Evolutionary conservation across 768 basidiomycete species (phyloP).

Genomic region (Russula earlei): DNA sequence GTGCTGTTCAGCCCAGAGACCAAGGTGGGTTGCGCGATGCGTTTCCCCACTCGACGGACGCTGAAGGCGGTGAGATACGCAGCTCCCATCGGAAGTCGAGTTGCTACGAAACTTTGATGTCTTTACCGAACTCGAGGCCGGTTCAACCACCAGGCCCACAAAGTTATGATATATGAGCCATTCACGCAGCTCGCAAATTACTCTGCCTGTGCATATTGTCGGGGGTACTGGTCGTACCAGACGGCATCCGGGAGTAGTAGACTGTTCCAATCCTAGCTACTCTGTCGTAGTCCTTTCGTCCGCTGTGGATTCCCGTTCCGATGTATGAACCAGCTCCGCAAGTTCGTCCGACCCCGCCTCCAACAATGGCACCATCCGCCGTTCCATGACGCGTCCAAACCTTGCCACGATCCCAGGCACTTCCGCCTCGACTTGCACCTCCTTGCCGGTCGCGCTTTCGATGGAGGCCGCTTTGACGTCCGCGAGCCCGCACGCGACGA

Average conservation of each 20-base stretch:
- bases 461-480: slow-evolving; percentile 75
- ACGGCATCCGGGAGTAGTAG: neutral
- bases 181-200: slow-evolving; percentile 5
- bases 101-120: slow-evolving; percentile 60
- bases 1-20: slow-evolving; percentile 36
- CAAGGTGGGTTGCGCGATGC: slow-evolving; percentile 34
- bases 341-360: slow-evolving; percentile 21
- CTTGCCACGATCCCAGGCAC: slow-evolving; percentile 35
- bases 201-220: too few species aligned
- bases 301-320: slow-evolving; percentile 21
- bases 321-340: slow-evolving; percentile 20
- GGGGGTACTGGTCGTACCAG: neutral
- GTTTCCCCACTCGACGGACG: neutral
- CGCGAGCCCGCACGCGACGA: slow-evolving; percentile 85
- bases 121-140: slow-evolving; percentile 37
- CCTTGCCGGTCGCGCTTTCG: slow-evolving; percentile 34
- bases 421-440: slow-evolving; percentile 39
- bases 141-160: neutral
- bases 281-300: slow-evolving; percentile 11
- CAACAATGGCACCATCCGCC: slow-evolving; percentile 26
- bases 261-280: neutral
- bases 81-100: slow-evolving; percentile 43
- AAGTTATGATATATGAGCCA: slow-evolving; percentile 4
- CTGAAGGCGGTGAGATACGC: neutral
- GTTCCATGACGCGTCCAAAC: slow-evolving; percentile 25